phyloP scores from a whole-genome alignment of 352 stramenopile species.

The Globisporangium barbulae region DNA sequence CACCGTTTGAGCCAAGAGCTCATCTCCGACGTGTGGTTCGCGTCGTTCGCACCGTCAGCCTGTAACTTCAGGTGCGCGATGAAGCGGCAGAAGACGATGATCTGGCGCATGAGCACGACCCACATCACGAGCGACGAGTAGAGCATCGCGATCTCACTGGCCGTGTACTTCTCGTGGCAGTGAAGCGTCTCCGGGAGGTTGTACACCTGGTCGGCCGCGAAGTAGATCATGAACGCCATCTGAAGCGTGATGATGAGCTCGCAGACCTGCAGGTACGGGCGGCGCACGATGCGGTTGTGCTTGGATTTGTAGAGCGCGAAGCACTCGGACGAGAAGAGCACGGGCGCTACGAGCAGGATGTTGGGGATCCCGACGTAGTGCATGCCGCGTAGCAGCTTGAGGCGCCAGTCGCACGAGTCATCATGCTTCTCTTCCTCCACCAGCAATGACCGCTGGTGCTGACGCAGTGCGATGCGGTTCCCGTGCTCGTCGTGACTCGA shows the following conservation, averaged over 20 bases:
- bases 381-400: slow-evolving; percentile 40
- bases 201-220: slow-evolving; percentile 38
- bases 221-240: slow-evolving; percentile 59
- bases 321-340: slow-evolving; percentile 45
- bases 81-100: slow-evolving; percentile 70
- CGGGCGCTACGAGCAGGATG: slow-evolving; percentile 49
- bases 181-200: slow-evolving; percentile 43
- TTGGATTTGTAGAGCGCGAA: slow-evolving; percentile 52
- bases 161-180: slow-evolving; percentile 31
- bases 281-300: slow-evolving; percentile 58
- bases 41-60: slow-evolving; percentile 58
- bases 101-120: slow-evolving; percentile 56
- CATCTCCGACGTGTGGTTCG: slow-evolving; percentile 58
- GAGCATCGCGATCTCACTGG: slow-evolving; percentile 46
- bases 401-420: slow-evolving; percentile 29
- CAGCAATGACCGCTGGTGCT: slow-evolving; percentile 6
- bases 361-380: slow-evolving; percentile 51
- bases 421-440: slow-evolving; percentile 9
- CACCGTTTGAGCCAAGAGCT: slow-evolving; percentile 35
- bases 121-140: slow-evolving; percentile 56
- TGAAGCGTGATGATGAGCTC: slow-evolving; percentile 58
- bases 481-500: slow-evolving; percentile 15
- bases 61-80: slow-evolving; percentile 75
- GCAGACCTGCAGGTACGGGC: slow-evolving; percentile 63
- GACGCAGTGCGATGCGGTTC: neutral